Evolutionary conservation across 768 basidiomycete species (phyloP).

Genomic region (Collybia mongolica): DNA sequence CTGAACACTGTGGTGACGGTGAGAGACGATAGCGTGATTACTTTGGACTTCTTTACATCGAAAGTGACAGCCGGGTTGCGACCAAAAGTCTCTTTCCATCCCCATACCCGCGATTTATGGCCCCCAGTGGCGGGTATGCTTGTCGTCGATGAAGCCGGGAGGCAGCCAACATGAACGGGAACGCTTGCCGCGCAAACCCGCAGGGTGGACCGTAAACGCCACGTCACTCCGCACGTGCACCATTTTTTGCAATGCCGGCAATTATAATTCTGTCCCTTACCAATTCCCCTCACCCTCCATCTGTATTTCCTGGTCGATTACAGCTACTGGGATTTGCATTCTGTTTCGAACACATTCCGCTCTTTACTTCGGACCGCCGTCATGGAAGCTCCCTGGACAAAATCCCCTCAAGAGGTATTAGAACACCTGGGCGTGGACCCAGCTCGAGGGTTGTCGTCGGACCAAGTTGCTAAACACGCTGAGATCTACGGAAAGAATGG

Average conservation of each 20-base stretch:
- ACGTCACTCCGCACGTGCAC: constrained; percentile 41
- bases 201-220: constrained; percentile 19
- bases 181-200: background rate
- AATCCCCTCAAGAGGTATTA: constrained; percentile 63
- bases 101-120: background rate
- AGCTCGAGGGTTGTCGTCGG: constrained; percentile 57
- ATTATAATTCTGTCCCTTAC: constrained; percentile 2
- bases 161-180: background rate
- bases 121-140: background rate
- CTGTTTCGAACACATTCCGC: constrained; percentile 9
- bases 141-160: background rate
- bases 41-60: too few species aligned
- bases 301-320: constrained; percentile 7
- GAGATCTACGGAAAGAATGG: constrained; percentile 87
- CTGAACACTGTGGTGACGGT: constrained; percentile 14
- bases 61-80: background rate
- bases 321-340: constrained; percentile 8
- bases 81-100: background rate
- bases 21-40: constrained; percentile 31
- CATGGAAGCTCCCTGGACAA: constrained; percentile 82
- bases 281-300: background rate
- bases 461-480: constrained; percentile 71
- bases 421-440: constrained; percentile 71
- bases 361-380: constrained; percentile 18
- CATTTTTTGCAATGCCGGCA: constrained; percentile 16